Evolutionary conservation across 164 flowering plant species (phyloP), one percentile per base, ranked within the genome.

Genomic region (Platanus orientalis): DNA sequence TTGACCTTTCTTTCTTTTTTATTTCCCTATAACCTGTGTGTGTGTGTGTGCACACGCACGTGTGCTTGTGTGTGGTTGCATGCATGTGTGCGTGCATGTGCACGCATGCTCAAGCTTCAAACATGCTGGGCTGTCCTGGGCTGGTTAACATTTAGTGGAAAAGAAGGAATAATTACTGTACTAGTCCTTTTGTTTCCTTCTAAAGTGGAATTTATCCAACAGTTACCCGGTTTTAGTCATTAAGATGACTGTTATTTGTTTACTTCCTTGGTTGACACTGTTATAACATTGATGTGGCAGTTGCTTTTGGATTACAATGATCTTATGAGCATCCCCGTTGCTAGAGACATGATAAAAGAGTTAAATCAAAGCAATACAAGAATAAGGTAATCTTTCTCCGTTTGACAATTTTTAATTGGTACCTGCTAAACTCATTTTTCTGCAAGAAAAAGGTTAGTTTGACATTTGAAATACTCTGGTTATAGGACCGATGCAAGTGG

Each of bases 251-350:
- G 49, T 12, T 45, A 9, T 14, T 16, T 1, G 19, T 2, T 20
- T 21, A 20, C 14, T 9, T 0, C 5, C 6, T 20, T 21, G 6
- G 34, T 60, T 28, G 26, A 34, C 40, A 26, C 47, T 36, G 4
- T 23, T 64, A 26, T 20, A 52, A 5, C 6, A 4, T 26, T 29
- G 54, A 25, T 51, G 24, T 64, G 60, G 63, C 72, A 76, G 79
- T 26, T 70, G 53, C 80, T 84, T 71, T 79, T 90, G 44, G 98
- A 92, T 65, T 84, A 84, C 68, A 60, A 90, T 54, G 98, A 92
- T 71, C 49, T 75, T 39, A 86, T 78, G 81, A 84, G 57, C 44
- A 81, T 92, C 47, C 96, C 96, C 10, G 13, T 81, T 45, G 21
- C 81, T 2, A 81, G 76, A 53, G 85, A 88, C 60, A 61, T 19